These are phyloP conservation scores for Pestalotiopsis sp. DNA, from an alignment of 2,329 filamentous ascomycete genomes.

Conservation along the genomic window DNA sequence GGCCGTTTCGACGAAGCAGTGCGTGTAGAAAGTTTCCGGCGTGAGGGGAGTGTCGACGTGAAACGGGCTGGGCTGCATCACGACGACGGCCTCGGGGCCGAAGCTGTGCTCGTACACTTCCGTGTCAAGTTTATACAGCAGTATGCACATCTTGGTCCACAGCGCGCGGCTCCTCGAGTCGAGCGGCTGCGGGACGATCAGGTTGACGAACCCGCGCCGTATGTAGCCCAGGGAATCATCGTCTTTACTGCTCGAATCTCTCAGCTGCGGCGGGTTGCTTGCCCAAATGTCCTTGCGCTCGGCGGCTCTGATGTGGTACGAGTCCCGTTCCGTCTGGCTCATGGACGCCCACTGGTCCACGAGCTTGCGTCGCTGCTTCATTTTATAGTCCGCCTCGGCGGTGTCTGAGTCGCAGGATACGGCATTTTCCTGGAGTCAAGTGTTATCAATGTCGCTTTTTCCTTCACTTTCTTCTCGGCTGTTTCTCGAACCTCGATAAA, in stretches of 20 bases:
- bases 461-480: neutral
- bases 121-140: neutral
- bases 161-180: neutral
- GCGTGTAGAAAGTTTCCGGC: neutral
- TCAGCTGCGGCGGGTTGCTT: neutral
- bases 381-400: neutral
- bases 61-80: neutral
- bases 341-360: neutral
- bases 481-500: neutral
- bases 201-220: neutral
- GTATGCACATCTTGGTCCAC: neutral
- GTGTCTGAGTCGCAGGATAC: neutral
- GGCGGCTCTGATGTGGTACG: neutral
- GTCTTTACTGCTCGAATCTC: neutral
- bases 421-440: neutral
- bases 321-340: neutral
- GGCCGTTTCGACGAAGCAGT: neutral
- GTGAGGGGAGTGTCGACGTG: neutral
- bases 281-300: neutral
- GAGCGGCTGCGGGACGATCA: conserved; percentile 1
- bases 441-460: neutral
- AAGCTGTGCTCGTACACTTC: neutral
- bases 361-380: neutral
- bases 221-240: neutral
- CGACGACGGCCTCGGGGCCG: neutral